These are phyloP conservation scores for Dorcoceras hygrometricum DNA, from an alignment of 257 asterid genomes.

Conservation along the genomic window DNA sequence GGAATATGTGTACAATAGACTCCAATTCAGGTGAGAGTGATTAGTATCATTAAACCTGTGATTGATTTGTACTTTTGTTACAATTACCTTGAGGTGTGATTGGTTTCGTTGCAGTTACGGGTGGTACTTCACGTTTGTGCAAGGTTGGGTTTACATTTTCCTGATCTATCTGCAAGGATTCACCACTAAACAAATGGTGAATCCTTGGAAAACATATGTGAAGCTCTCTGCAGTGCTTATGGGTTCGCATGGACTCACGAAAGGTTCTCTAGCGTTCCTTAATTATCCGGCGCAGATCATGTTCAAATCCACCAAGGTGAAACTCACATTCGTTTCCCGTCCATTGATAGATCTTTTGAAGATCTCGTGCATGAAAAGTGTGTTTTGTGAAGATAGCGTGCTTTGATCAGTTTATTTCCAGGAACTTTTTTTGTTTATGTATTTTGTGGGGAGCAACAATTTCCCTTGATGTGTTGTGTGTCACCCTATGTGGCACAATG, in stretches of 20 bases:
- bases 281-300: constrained; percentile 54
- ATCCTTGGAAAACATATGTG: constrained; percentile 50
- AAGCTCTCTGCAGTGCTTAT: constrained; percentile 50
- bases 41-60: neutral
- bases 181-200: no score
- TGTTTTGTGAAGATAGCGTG: no score
- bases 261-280: constrained; percentile 48
- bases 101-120: constrained; percentile 38
- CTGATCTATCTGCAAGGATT: constrained; percentile 46
- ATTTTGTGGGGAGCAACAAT: no score
- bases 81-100: neutral
- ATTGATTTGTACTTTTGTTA: neutral
- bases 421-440: no score
- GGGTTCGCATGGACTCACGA: constrained; percentile 55
- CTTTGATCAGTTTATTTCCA: no score
- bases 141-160: constrained; percentile 46
- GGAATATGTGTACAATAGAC: constrained; percentile 57
- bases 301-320: constrained; percentile 57
- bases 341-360: no score
- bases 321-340: neutral
- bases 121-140: constrained; percentile 56
- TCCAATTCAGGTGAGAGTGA: constrained; percentile 42
- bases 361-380: no score
- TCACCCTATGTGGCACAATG: no score
- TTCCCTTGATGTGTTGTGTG: no score